These are phyloP conservation scores for Monosporascus sp. DNA, from an alignment of 2,329 filamentous ascomycete species.

Conservation along the genomic window DNA sequence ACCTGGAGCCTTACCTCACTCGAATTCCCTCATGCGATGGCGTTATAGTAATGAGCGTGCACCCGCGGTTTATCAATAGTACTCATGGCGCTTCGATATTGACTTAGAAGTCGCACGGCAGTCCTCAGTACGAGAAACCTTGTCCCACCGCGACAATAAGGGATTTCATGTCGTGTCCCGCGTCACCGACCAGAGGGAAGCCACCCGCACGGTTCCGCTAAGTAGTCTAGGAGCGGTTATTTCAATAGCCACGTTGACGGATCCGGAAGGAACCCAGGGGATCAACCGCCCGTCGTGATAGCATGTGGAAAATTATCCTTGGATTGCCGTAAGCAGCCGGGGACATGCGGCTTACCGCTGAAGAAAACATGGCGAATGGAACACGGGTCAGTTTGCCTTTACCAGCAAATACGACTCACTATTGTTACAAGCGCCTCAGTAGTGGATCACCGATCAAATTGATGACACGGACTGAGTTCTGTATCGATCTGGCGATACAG, in stretches of 20 bases:
- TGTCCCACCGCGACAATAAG: not conserved
- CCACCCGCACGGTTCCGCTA: not conserved
- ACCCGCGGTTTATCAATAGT: not conserved
- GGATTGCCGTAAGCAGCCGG: conserved; percentile 1
- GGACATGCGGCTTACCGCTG: conserved; percentile 9
- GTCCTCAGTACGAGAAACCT: not conserved
- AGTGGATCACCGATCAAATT: not conserved
- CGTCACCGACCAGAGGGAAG: not conserved
- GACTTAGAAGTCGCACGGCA: not conserved
- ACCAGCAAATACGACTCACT: not conserved
- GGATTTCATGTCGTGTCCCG: not conserved
- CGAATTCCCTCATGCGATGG: not conserved
- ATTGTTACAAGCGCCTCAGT: not conserved
- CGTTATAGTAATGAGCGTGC: not conserved
- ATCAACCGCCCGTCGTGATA: not conserved
- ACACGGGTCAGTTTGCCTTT: conserved; percentile 2
- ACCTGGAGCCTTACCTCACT: not conserved
- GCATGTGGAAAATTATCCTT: conserved; percentile 9
- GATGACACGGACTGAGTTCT: not conserved
- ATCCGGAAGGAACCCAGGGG: not conserved
- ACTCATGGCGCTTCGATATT: not conserved
- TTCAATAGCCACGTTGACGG: not conserved
- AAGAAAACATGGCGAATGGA: conserved; percentile 7
- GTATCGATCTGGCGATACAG: not conserved
- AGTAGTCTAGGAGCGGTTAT: not conserved